Base-by-base conservation (phyloP, 2,329 filamentous ascomycete species). In the Geosmithia morbida region DNA sequence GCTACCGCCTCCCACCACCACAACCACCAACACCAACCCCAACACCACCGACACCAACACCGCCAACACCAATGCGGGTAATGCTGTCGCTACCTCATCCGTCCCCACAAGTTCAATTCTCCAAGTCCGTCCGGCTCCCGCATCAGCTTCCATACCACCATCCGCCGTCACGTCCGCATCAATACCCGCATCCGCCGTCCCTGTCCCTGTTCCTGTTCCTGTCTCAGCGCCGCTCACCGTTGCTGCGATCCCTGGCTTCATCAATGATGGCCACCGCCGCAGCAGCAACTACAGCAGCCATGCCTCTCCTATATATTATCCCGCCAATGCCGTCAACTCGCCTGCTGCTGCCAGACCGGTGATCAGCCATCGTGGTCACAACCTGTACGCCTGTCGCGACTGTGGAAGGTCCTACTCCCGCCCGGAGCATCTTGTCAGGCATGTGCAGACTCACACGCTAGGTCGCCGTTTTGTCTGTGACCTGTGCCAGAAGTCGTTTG, bases 401-500 rank as follows among this genome's bases (percentile, higher is more conserved):
- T 75, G 72, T 53, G 65, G 70, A 45, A 64, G 66, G 51, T 64
- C 70, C 17, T 75, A 75, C 53, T 72, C 70, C 39, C 66, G 72
- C 13, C 71, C 72, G 2, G 72, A 75, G 55, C 72, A 75, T 53
- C 67, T 75, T 11, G 71, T 73, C 47, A 61, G 70, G 22, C 70
- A 74, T 53, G 69, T 72, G 39, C 68, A 70, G 52, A 70, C 69
- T 2, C 70, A 74, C 52, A 72, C 69, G 2, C 61, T 72, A 7
- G 70, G 70, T 5, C 69, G 71, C 45, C 66, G 70, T 29, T 74
- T 74, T 53, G 56, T 62, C 17, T 73, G 70, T 52, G 61, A 69
- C 40, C 62, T 75, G 48, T 75, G 72, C 52, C 66, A 70, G 48
- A 76, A 75, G 54, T 68, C 69, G 5, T 76, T 75, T 55, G 70